phyloP scores from a whole-genome alignment of 768 basidiomycete genomes.

The Tricholomella constricta region DNA sequence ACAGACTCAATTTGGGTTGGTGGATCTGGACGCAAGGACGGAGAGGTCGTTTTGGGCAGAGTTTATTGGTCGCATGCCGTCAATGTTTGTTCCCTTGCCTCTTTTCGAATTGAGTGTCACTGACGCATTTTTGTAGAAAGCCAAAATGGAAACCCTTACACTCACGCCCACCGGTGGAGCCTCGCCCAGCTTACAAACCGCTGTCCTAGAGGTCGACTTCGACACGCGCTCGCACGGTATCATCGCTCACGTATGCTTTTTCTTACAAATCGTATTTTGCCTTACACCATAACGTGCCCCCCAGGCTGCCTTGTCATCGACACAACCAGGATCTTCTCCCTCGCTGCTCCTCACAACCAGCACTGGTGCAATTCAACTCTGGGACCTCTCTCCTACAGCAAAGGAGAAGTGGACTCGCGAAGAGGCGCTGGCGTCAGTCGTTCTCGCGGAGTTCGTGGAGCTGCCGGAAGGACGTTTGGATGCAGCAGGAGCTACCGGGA shows the following conservation, averaged over 20 bases:
- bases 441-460: constrained; percentile 71
- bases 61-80: constrained; percentile 23
- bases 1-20: constrained; percentile 16
- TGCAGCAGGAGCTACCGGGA: constrained; percentile 23
- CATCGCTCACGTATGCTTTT: constrained; percentile 58
- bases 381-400: constrained; percentile 50
- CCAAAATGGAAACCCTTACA: constrained; percentile 50
- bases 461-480: constrained; percentile 60
- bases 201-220: constrained; percentile 60
- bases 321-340: constrained; percentile 36
- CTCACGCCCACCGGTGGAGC: constrained; percentile 48
- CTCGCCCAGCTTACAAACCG: not conserved
- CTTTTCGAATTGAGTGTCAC: not conserved
- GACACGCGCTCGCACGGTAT: constrained; percentile 67
- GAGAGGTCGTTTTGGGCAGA: constrained; percentile 15
- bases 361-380: constrained; percentile 78
- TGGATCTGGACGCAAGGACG: constrained; percentile 1
- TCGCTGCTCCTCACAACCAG: constrained; percentile 63
- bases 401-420: constrained; percentile 75
- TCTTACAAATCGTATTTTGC: not conserved
- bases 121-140: constrained; percentile 42
- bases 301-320: constrained; percentile 45
- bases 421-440: constrained; percentile 69
- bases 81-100: not conserved
- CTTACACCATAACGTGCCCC: not conserved